Evolutionary conservation across 2,329 filamentous ascomycete species (phyloP), one percentile per base, ranked within the genome.

Genomic region (Fusarium coffeatum): DNA sequence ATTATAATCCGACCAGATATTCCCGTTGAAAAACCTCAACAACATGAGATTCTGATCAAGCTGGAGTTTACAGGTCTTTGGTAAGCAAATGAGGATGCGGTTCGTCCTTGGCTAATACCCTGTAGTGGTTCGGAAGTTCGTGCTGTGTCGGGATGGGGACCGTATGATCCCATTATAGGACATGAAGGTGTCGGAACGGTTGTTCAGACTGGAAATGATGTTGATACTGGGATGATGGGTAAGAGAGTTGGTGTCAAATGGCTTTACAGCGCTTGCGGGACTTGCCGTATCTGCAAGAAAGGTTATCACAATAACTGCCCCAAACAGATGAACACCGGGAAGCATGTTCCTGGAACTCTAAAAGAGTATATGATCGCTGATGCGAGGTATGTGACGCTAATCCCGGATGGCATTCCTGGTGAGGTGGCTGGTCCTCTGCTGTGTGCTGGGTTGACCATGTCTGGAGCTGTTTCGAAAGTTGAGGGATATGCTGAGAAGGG

Each of bases 211-310:
- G 82, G 82, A 0, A 32, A 75, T 0, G 58, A 59, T 0, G 81
- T 78, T 1, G 59, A 75, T 0, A 9, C 64, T 0, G 64, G 59
- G 0, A 23, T 83, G 5, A 30, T 83, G 7, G 74, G 73, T 2
- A 78, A 78, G 22, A 63, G 79, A 4, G 82, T 84, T 0, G 82
- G 82, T 1, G 77, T 84, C 1, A 83, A 83, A 62, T 84, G 82
- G 82, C 74, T 84, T 1, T 83, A 79, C 64, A 81, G 78, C 7
- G 80, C 81, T 2, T 84, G 82, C 23, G 77, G 77, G 0, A 25
- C 67, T 6, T 84, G 82, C 28, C 73, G 73, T 2, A 74, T 72
- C 8, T 84, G 83, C 55, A 68, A 68, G 4, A 66, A 64, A 9
- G 80, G 79, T 2, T 75, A 78, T 55, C 4, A 66, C 3, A 83